A percentile compares a stretch with the other conserved stretches of the same genome.
Evolutionary conservation across 805 yeast genomes (phyloP).

Genomic region (Ogataea zsoltii): DNA sequence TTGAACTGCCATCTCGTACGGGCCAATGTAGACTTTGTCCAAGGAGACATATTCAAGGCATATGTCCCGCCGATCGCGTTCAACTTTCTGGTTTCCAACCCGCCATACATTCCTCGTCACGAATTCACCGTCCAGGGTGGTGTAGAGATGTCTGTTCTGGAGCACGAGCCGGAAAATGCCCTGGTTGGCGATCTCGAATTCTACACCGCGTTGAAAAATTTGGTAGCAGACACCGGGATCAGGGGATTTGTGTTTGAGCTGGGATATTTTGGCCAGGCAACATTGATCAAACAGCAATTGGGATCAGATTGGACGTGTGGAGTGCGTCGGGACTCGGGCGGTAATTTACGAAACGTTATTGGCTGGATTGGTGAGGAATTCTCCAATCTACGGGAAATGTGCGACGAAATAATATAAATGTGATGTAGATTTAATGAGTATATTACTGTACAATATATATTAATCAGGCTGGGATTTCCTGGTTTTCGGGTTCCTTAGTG

Average conservation of each 20-base stretch:
- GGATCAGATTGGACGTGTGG: conserved; percentile 44
- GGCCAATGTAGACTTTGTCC: conserved; percentile 16
- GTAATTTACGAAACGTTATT: conserved; percentile 57
- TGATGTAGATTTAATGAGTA: background rate
- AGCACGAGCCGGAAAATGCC: conserved; percentile 77
- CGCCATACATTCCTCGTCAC: conserved; percentile 73
- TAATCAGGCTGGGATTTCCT: background rate
- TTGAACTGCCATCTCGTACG: conserved; percentile 11
- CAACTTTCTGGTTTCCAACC: conserved; percentile 77
- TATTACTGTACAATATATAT: conserved; percentile 9
- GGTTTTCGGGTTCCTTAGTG: conserved; percentile 5
- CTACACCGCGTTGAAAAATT: conserved; percentile 52
- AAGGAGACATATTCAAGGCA: conserved; percentile 24
- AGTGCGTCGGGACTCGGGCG: conserved; percentile 49
- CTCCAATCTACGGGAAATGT: conserved; percentile 13
- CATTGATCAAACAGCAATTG: conserved; percentile 3
- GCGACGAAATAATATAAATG: conserved; percentile 10
- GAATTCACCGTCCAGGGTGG: conserved; percentile 45
- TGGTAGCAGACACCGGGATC: conserved; percentile 45
- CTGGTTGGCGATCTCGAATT: conserved; percentile 78
- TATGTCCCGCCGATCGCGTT: conserved; percentile 15
- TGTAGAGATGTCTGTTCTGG: conserved; percentile 63
- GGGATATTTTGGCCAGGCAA: conserved; percentile 62
- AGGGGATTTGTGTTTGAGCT: conserved; percentile 74
- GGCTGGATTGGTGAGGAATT: conserved; percentile 49